Evolutionary conservation across 2,329 filamentous ascomycete genomes (phyloP), one percentile per base, ranked within the genome.

Genomic region (Beauveria sp.): DNA sequence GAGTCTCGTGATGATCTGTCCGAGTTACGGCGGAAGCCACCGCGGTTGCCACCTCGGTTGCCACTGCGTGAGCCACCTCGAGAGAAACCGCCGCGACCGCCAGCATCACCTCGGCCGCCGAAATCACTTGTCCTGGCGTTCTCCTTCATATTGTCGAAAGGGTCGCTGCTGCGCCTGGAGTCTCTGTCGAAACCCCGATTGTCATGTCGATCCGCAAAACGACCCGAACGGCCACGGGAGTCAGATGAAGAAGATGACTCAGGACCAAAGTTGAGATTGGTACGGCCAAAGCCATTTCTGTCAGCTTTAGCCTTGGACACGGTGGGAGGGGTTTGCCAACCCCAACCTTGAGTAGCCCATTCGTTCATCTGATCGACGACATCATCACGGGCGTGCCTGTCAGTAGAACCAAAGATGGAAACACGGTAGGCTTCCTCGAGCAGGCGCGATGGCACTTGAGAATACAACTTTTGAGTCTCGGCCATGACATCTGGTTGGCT

Each of bases 371-470:
- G 75, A 3, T 77, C 67, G 20, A 85, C 74, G 8, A 81, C 66
- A 2, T 70, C 68, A 16, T 73, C 69, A 54, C 73, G 69, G 69
- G 78, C 75, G 42, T 75, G 65, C 31, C 64, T 71, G 66, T 75
- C 80, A 49, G 76, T 76, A 59, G 76, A 76, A 59, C 86, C 85
- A 49, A 90, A 79, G 51, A 84, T 71, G 9, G 83, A 81, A 24
- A 58, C 55, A 20, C 75, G 72, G 73, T 90, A 91, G 0, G 80
- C 77, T 4, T 70, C 67, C 8, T 69, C 70, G 18, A 77, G 67
- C 9, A 69, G 49, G 12, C 63, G 52, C 12, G 64, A 63, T 22
- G 78, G 77, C 3, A 84, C 68, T 3, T 65, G 66, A 52, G 75
- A 66, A 63, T 81, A 79, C 3, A 80, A 79, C 26, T 48, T 20